Evolutionary conservation across 257 asterid species (phyloP).

Genomic region (Striga asiatica): DNA sequence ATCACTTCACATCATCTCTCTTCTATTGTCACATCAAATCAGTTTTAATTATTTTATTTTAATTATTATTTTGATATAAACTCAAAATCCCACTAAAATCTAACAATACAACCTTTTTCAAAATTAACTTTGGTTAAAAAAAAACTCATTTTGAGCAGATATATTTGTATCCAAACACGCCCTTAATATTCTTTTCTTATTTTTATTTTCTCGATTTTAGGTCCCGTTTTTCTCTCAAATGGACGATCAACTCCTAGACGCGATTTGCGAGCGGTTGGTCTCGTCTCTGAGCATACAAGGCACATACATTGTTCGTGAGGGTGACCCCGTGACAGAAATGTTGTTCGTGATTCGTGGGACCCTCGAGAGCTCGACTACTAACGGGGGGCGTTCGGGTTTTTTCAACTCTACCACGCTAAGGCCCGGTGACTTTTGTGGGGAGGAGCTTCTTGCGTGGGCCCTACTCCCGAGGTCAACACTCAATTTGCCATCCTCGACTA

Average conservation of each 20-base stretch:
- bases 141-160: too few relatives aligned
- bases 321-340: slow-evolving; percentile 77
- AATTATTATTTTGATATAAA: too few relatives aligned
- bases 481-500: slow-evolving; percentile 65
- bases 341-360: slow-evolving; percentile 68
- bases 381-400: slow-evolving; percentile 77
- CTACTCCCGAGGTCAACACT: slow-evolving; percentile 49
- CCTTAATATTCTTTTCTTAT: too few relatives aligned
- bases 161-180: too few relatives aligned
- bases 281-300: slow-evolving; percentile 68
- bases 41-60: too few relatives aligned
- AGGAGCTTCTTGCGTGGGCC: slow-evolving; percentile 83
- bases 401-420: slow-evolving; percentile 55
- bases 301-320: slow-evolving; percentile 81
- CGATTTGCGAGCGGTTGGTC: slow-evolving; percentile 76
- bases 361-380: slow-evolving; percentile 75
- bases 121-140: too few relatives aligned
- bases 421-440: slow-evolving; percentile 76
- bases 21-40: too few relatives aligned
- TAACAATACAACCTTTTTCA: too few relatives aligned
- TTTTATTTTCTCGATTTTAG: slow-evolving; percentile 25
- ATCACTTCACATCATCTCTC: too few relatives aligned
- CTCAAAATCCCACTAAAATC: too few relatives aligned
- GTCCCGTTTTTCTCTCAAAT: slow-evolving; percentile 81
- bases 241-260: slow-evolving; percentile 77